Evolutionary conservation across 2,329 filamentous ascomycete genomes (phyloP).

Genomic region (Ophiostoma ulmi): DNA sequence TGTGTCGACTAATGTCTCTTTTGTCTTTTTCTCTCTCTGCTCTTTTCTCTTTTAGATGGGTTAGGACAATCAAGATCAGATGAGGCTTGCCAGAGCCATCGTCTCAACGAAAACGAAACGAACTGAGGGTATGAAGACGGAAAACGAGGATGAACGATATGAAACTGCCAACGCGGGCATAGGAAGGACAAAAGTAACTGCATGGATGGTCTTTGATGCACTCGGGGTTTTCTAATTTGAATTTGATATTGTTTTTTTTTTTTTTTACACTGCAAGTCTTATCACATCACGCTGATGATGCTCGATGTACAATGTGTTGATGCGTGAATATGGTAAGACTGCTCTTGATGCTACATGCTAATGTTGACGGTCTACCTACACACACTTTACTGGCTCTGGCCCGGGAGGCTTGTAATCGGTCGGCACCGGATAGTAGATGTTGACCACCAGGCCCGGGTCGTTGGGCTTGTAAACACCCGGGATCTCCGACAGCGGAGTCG

Average conservation of each 20-base stretch:
- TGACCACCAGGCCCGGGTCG: background rate
- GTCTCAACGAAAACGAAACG: background rate
- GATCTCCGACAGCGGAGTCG: background rate
- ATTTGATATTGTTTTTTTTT: conserved; percentile 9
- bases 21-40: background rate
- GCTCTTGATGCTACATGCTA: too few relatives aligned
- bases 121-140: background rate
- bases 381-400: background rate
- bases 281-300: conserved; percentile 17
- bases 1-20: background rate
- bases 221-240: conserved; percentile 1
- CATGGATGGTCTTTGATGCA: conserved; percentile 14
- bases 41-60: background rate
- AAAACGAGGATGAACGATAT: background rate
- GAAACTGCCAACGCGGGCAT: background rate
- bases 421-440: background rate
- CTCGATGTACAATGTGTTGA: too few relatives aligned
- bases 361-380: background rate
- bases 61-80: background rate
- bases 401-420: background rate
- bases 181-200: conserved; percentile 14
- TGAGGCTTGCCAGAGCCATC: background rate
- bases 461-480: background rate
- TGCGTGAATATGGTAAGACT: too few relatives aligned
- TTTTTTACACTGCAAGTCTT: background rate